These are phyloP conservation scores for Globisporangium camurandrum DNA, from an alignment of 352 stramenopile species.

Conservation along the genomic window DNA sequence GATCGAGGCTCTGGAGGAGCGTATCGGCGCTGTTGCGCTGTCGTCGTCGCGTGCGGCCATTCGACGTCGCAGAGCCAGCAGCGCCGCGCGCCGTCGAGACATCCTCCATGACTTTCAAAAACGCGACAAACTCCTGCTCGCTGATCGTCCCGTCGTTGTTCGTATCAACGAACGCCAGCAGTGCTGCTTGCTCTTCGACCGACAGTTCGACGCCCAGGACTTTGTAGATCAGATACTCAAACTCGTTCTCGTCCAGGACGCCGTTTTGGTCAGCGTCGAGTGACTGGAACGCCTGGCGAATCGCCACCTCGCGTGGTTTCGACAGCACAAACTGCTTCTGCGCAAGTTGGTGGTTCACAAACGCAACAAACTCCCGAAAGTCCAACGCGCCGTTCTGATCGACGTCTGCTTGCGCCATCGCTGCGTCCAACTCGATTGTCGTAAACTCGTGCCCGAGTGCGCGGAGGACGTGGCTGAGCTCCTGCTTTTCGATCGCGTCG, in stretches of 20 bases:
- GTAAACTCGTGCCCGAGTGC: constrained; percentile 70
- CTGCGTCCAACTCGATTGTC: constrained; percentile 44
- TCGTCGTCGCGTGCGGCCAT: too few species aligned
- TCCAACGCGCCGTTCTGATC: constrained; percentile 63
- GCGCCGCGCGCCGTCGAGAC: constrained; percentile 14
- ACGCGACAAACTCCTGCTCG: constrained; percentile 63
- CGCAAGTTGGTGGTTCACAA: constrained; percentile 54
- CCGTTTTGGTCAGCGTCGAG: constrained; percentile 64
- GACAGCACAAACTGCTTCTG: constrained; percentile 53
- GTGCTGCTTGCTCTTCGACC: constrained; percentile 57
- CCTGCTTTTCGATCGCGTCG: constrained; percentile 59
- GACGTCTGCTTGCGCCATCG: constrained; percentile 51
- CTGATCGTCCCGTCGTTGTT: constrained; percentile 57
- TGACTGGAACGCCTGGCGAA: constrained; percentile 62
- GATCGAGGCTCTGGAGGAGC: constrained; percentile 35
- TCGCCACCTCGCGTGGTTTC: constrained; percentile 60
- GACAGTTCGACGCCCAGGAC: constrained; percentile 67
- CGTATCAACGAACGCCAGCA: constrained; percentile 63
- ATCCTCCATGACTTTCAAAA: constrained; percentile 62
- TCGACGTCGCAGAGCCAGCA: too few species aligned
- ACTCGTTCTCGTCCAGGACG: constrained; percentile 60
- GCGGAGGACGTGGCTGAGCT: constrained; percentile 56
- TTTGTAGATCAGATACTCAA: constrained; percentile 71
- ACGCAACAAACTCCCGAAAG: constrained; percentile 66
- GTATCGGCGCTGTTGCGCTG: constrained; percentile 17